Evolutionary conservation across 2,329 filamentous ascomycete species (phyloP).

Genomic region (Endothia cerciana): DNA sequence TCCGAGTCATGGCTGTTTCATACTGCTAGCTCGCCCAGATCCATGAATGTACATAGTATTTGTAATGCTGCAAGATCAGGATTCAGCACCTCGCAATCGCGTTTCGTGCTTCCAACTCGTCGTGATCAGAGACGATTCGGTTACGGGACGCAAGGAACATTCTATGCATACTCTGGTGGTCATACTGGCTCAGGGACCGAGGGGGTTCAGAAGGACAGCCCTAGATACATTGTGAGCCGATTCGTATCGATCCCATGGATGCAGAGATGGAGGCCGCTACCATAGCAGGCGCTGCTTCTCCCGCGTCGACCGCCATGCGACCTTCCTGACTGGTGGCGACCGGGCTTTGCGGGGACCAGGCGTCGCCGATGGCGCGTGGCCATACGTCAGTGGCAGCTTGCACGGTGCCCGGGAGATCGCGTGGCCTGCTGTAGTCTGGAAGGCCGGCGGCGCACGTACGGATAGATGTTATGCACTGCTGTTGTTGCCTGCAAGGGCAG

Average conservation of each 20-base stretch:
- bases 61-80: not conserved
- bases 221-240: not conserved
- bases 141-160: not conserved
- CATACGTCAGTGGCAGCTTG: slow-evolving; percentile 9
- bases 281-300: not conserved
- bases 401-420: not conserved
- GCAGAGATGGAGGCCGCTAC: not conserved
- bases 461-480: not conserved
- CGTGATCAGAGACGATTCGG: not conserved
- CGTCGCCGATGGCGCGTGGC: slow-evolving; percentile 9
- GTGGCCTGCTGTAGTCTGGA: slow-evolving; percentile 2
- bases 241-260: not conserved
- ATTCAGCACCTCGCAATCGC: not conserved
- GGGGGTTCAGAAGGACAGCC: not conserved
- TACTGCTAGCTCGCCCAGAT: not conserved
- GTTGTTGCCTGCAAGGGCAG: slow-evolving; percentile 12
- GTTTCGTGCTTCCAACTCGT: not conserved
- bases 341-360: slow-evolving; percentile 11
- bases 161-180: slow-evolving; percentile 3
- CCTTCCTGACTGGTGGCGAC: slow-evolving; percentile 7
- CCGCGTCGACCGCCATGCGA: not conserved
- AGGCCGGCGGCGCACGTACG: not conserved
- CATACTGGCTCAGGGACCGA: not conserved
- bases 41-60: not conserved
- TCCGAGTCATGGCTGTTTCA: not conserved